phyloP scores from a whole-genome alignment of 371 early-diverging fungal species.

The Actinomortierella wolfii region DNA sequence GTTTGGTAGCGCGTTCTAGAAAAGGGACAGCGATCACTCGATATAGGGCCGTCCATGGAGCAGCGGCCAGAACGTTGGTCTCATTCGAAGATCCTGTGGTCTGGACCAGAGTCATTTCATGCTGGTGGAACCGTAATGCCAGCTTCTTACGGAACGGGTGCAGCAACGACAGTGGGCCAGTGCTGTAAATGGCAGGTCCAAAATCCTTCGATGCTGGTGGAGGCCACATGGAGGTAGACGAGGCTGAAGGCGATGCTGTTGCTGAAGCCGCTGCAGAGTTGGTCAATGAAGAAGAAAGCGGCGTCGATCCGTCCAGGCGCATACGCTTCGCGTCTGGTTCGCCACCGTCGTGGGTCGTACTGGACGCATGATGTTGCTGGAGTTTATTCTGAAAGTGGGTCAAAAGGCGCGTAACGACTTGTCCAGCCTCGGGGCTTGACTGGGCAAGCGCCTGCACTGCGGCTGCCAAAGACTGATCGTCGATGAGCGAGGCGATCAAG shows the following conservation, averaged over 20 bases:
- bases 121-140: conserved; percentile 17
- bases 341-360: no score
- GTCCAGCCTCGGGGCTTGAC: conserved; percentile 20
- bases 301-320: conserved; percentile 12
- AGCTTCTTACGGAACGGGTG: conserved; percentile 43
- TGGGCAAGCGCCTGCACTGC: conserved; percentile 15
- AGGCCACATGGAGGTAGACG: neutral
- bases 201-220: conserved; percentile 6
- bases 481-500: conserved; percentile 22
- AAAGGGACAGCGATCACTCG: conserved; percentile 38
- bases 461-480: conserved; percentile 18
- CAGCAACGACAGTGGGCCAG: conserved; percentile 30
- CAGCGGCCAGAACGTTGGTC: conserved; percentile 11
- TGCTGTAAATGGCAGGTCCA: conserved; percentile 33
- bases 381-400: conserved; percentile 16
- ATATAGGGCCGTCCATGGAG: conserved; percentile 21
- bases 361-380: neutral
- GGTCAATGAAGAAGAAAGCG: conserved; percentile 5
- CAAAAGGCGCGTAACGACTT: conserved; percentile 29
- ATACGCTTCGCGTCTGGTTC: conserved; percentile 3
- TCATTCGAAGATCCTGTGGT: neutral
- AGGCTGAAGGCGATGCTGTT: neutral
- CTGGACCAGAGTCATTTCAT: conserved; percentile 17
- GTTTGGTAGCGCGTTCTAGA: conserved; percentile 35
- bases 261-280: neutral